These are phyloP conservation scores for Hemisphaericaspora nanyangensis DNA, from an alignment of 805 yeast species.

Conservation along the genomic window DNA sequence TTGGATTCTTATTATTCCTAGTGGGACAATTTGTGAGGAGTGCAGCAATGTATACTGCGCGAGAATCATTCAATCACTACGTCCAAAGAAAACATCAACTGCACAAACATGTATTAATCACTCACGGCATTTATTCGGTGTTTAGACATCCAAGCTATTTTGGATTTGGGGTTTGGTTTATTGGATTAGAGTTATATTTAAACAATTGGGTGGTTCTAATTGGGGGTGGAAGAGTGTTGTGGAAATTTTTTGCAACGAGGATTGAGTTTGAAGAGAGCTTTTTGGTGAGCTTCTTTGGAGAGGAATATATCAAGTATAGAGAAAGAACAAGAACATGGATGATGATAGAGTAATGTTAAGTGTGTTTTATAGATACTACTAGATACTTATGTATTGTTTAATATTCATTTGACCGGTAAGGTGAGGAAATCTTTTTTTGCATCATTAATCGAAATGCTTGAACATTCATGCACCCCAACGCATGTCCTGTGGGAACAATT, in stretches of 20 bases:
- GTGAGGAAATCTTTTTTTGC: too few species aligned
- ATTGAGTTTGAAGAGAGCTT: slow-evolving; percentile 69
- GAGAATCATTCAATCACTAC: slow-evolving; percentile 79
- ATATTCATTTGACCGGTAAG: too few species aligned
- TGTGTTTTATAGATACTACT: neutral
- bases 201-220: slow-evolving; percentile 59
- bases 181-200: slow-evolving; percentile 75
- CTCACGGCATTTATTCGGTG: slow-evolving; percentile 62
- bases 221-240: slow-evolving; percentile 55
- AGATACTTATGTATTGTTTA: neutral
- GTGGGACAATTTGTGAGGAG: slow-evolving; percentile 70
- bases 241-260: slow-evolving; percentile 65
- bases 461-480: too few species aligned
- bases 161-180: slow-evolving; percentile 92
- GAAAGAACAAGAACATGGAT: slow-evolving; percentile 51
- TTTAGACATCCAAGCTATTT: slow-evolving; percentile 87
- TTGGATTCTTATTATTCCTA: slow-evolving; percentile 49
- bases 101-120: slow-evolving; percentile 62
- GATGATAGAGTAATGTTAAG: slow-evolving; percentile 27
- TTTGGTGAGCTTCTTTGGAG: slow-evolving; percentile 67
- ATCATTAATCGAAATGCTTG: too few species aligned
- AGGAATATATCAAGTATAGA: slow-evolving; percentile 55
- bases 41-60: slow-evolving; percentile 83
- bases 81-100: slow-evolving; percentile 49
- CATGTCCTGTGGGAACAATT: too few species aligned